phyloP scores from a whole-genome alignment of 139 green algal species.

The Chlorella sp. region DNA sequence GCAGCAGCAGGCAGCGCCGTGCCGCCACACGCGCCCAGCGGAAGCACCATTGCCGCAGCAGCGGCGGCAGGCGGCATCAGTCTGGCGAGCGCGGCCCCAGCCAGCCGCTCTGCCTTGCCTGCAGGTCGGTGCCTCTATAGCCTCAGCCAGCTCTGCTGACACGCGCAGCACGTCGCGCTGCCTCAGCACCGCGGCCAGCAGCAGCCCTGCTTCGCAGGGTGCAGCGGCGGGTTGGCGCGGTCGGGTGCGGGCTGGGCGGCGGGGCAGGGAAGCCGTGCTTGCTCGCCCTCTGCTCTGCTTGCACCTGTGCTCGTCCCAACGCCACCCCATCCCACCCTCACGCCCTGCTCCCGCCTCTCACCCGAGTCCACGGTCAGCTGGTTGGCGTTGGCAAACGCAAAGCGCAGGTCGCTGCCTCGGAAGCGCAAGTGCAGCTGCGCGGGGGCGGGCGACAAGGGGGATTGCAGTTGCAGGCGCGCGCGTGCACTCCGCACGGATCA shows the following conservation, averaged over 20 bases:
- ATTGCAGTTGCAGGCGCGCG: no score
- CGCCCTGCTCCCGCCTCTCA: not conserved
- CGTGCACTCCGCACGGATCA: no score
- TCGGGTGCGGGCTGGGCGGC: not conserved
- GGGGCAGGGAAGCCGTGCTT: not conserved
- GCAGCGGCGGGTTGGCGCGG: not conserved
- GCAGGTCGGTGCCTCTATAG: conserved; percentile 18
- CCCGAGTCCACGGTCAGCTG: conserved; percentile 46
- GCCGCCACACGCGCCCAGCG: no score
- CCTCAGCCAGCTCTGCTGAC: conserved; percentile 9
- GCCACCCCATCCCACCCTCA: not conserved
- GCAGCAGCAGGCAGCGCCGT: no score
- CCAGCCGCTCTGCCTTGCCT: no score
- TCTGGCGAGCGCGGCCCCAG: no score
- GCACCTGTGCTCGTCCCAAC: not conserved
- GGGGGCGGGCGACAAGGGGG: no score
- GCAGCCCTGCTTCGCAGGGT: not conserved
- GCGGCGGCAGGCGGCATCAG: no score
- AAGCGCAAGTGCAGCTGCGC: conserved; percentile 41
- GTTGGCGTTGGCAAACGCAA: conserved; percentile 37
- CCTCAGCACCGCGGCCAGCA: conserved; percentile 2
- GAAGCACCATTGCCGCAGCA: no score
- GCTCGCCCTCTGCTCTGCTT: not conserved
- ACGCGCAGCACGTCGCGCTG: conserved; percentile 32
- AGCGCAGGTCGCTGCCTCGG: conserved; percentile 33